A percentile compares a stretch with the other conserved stretches of the same genome.
These are phyloP conservation scores for Coleophoma cylindrospora DNA, from an alignment of 2,329 filamentous ascomycete species.

Conservation along the genomic window DNA sequence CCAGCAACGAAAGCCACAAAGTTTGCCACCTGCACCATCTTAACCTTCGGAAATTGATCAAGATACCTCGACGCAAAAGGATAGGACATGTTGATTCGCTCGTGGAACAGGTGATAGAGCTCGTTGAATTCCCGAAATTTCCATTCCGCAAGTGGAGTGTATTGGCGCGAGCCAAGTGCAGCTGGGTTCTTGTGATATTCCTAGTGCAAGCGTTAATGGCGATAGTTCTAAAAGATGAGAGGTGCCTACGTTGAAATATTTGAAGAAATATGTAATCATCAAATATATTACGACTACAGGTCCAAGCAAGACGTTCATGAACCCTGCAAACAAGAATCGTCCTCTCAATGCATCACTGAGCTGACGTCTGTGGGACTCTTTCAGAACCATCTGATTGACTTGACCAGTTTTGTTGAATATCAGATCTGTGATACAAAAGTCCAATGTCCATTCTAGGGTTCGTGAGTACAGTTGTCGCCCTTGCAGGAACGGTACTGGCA, in stretches of 20 bases:
- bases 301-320: constrained; percentile 81
- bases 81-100: constrained; percentile 88
- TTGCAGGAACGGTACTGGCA: constrained; percentile 78
- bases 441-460: constrained; percentile 87
- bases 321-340: constrained; percentile 75
- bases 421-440: constrained; percentile 86
- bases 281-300: constrained; percentile 86
- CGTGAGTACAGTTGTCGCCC: constrained; percentile 80
- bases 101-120: constrained; percentile 84
- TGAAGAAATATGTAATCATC: constrained; percentile 85
- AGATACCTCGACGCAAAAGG: constrained; percentile 90
- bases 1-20: constrained; percentile 87
- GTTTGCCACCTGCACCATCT: constrained; percentile 77
- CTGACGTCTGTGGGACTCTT: constrained; percentile 71
- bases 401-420: constrained; percentile 89
- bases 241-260: constrained; percentile 76
- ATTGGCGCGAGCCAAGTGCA: constrained; percentile 80
- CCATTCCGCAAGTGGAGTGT: constrained; percentile 93
- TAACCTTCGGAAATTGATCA: constrained; percentile 94
- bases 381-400: constrained; percentile 79
- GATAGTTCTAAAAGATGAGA: neutral
- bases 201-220: constrained; percentile 34
- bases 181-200: constrained; percentile 95
- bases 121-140: constrained; percentile 99
- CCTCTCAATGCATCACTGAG: constrained; percentile 73